These are phyloP conservation scores for Allomyces macrogynus DNA, from an alignment of 192 early-diverging fungal genomes.

Conservation along the genomic window DNA sequence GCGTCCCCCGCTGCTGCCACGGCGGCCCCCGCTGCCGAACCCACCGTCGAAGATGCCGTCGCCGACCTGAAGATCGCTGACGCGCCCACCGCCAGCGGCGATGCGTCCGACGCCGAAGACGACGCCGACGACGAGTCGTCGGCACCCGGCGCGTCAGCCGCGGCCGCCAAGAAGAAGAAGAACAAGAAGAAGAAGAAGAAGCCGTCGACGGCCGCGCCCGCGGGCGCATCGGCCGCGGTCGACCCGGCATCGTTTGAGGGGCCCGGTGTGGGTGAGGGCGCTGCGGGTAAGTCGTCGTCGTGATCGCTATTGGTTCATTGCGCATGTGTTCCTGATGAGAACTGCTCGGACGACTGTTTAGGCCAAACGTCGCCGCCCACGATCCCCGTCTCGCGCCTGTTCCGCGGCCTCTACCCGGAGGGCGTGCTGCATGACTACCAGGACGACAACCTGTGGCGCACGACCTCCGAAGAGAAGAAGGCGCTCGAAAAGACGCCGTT, in stretches of 20 bases:
- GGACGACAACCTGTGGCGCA: slow-evolving; percentile 74
- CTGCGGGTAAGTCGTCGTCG: neutral
- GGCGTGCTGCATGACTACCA: slow-evolving; percentile 71
- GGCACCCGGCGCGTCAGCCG: slow-evolving; percentile 1
- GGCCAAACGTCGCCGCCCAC: slow-evolving; percentile 28
- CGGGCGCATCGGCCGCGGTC: neutral
- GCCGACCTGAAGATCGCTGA: neutral
- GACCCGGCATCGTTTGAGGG: neutral
- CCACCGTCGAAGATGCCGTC: neutral
- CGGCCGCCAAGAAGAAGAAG: slow-evolving; percentile 18
- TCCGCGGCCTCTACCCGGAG: slow-evolving; percentile 53
- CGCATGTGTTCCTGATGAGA: neutral
- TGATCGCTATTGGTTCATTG: neutral
- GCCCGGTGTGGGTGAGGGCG: slow-evolving; percentile 1
- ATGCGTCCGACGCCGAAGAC: slow-evolving; percentile 3
- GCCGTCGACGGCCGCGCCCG: slow-evolving; percentile 3
- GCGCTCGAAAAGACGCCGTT: slow-evolving; percentile 42
- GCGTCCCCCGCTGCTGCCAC: neutral
- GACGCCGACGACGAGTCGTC: slow-evolving; percentile 4
- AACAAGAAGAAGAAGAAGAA: slow-evolving; percentile 32
- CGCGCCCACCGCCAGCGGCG: slow-evolving; percentile 3
- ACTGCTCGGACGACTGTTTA: neutral
- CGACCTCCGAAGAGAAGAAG: slow-evolving; percentile 83
- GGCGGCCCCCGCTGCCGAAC: neutral
- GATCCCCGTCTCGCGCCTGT: slow-evolving; percentile 63